Conservation (phyloP, 2,329 filamentous ascomycete genomes). For the Exserohilum turcica region DNA sequence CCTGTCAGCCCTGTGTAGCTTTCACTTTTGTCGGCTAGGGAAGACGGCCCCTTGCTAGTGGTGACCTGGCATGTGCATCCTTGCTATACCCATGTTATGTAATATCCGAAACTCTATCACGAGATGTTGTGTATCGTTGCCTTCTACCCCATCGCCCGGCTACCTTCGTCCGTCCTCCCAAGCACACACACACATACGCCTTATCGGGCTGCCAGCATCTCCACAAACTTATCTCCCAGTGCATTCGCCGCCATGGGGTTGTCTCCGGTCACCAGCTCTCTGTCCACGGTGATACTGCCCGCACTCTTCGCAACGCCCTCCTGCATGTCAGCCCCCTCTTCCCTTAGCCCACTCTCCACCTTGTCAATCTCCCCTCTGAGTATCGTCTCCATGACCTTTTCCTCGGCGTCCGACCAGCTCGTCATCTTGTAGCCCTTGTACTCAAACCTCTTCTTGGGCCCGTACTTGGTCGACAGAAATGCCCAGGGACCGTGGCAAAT, state of each 20-base stretch:
- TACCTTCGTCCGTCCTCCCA: neutral
- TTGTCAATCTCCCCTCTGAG: conserved; percentile 51
- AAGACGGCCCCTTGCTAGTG: too few species aligned
- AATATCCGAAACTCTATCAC: too few species aligned
- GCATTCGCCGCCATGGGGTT: conserved; percentile 43
- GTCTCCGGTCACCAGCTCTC: conserved; percentile 46
- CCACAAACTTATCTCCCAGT: conserved; percentile 41
- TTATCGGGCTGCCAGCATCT: conserved; percentile 34
- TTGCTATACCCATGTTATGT: too few species aligned
- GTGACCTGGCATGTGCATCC: too few species aligned
- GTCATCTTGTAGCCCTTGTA: conserved; percentile 56
- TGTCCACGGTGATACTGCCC: conserved; percentile 51
- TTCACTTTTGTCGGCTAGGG: too few species aligned
- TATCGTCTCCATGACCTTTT: conserved; percentile 54
- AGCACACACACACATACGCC: too few species aligned
- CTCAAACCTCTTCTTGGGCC: conserved; percentile 45
- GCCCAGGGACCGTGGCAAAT: conserved; percentile 57
- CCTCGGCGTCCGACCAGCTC: conserved; percentile 53
- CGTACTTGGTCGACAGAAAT: conserved; percentile 50
- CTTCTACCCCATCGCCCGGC: too few species aligned
- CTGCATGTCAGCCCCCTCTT: conserved; percentile 54
- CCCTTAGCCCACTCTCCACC: conserved; percentile 47
- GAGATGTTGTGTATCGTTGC: too few species aligned
- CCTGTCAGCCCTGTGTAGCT: neutral
- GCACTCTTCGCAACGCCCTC: conserved; percentile 48